These are phyloP conservation scores for Claviceps sorghi DNA, from an alignment of 2,329 filamentous ascomycete genomes.

Conservation along the genomic window DNA sequence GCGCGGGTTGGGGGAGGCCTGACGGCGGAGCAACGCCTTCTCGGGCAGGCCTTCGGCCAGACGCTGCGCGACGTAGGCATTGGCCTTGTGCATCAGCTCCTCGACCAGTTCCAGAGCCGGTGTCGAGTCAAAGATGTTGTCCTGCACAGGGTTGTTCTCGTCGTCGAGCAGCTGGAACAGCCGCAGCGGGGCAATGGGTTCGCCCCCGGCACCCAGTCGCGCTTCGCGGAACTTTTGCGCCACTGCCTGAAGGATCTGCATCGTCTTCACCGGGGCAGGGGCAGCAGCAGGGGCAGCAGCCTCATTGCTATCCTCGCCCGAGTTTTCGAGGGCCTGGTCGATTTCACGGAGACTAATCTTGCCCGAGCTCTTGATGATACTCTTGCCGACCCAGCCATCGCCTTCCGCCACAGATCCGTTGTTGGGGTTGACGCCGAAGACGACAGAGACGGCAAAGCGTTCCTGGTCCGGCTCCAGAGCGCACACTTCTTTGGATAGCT, in stretches of 20 bases:
- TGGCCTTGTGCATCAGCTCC: constrained; percentile 87
- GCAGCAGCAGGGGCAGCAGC: constrained; percentile 53
- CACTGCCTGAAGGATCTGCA: constrained; percentile 67
- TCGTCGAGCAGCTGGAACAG: constrained; percentile 90
- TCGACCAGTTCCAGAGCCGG: constrained; percentile 85
- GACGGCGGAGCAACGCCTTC: constrained; percentile 81
- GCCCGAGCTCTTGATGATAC: constrained; percentile 80
- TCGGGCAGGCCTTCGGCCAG: constrained; percentile 67
- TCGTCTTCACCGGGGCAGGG: constrained; percentile 59
- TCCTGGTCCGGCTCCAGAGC: constrained; percentile 78
- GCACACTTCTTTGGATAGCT: constrained; percentile 75
- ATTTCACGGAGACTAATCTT: constrained; percentile 77
- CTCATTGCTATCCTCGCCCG: constrained; percentile 45
- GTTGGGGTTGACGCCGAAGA: constrained; percentile 76
- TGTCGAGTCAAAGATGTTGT: constrained; percentile 89
- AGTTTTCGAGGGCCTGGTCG: constrained; percentile 60
- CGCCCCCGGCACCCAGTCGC: constrained; percentile 65
- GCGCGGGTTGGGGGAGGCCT: constrained; percentile 70
- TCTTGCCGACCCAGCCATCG: constrained; percentile 87
- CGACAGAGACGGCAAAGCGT: constrained; percentile 77
- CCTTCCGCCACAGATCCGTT: constrained; percentile 69
- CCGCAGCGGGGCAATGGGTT: constrained; percentile 71
- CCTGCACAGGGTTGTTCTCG: constrained; percentile 91
- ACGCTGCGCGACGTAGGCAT: constrained; percentile 76
- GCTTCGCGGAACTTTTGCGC: constrained; percentile 82